Conservation (phyloP, 495 filamentous ascomycete genomes). For the Haplographium delicatum region DNA sequence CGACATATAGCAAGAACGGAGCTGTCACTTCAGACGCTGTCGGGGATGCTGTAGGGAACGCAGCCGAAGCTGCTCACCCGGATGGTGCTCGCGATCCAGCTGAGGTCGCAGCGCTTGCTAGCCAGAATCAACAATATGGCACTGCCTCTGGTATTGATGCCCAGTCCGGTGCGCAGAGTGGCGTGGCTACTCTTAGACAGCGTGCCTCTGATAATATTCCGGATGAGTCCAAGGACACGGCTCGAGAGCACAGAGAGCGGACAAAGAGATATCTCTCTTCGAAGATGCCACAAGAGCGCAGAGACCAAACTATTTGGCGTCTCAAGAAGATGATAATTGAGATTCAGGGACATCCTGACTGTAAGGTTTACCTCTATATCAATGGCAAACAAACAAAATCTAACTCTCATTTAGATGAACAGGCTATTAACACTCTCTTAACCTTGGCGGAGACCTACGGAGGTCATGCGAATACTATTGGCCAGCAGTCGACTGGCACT, state of each 20-base stretch:
- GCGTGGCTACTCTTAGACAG: conserved; percentile 43
- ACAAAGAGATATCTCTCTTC: conserved; percentile 67
- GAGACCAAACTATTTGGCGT: conserved; percentile 87
- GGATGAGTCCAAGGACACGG: conserved; percentile 58
- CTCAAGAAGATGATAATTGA: conserved; percentile 98
- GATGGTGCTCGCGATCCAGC: conserved; percentile 44
- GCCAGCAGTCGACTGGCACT: conserved; percentile 55
- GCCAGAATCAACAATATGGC: conserved; percentile 40
- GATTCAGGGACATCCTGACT: conserved; percentile 89
- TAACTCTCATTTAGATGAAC: no score
- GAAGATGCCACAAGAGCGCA: conserved; percentile 90
- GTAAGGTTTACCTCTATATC: conserved; percentile 35
- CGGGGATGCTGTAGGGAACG: conserved; percentile 49
- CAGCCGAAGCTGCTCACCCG: conserved; percentile 47
- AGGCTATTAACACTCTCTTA: conserved; percentile 81
- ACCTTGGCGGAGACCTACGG: conserved; percentile 80
- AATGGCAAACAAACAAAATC: no score
- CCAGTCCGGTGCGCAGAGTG: conserved; percentile 42
- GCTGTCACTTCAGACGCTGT: conserved; percentile 40
- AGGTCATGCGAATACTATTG: conserved; percentile 61
- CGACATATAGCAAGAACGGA: conserved; percentile 58
- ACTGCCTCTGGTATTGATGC: conserved; percentile 48
- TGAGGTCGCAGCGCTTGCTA: conserved; percentile 38
- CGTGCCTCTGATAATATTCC: conserved; percentile 47
- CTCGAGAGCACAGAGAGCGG: conserved; percentile 47